Percentiles rank a stretch among this genome's conserved stretches.
phyloP scores from a whole-genome alignment of 1,284 basidiomycete species.

The Inonotus obliquus region DNA sequence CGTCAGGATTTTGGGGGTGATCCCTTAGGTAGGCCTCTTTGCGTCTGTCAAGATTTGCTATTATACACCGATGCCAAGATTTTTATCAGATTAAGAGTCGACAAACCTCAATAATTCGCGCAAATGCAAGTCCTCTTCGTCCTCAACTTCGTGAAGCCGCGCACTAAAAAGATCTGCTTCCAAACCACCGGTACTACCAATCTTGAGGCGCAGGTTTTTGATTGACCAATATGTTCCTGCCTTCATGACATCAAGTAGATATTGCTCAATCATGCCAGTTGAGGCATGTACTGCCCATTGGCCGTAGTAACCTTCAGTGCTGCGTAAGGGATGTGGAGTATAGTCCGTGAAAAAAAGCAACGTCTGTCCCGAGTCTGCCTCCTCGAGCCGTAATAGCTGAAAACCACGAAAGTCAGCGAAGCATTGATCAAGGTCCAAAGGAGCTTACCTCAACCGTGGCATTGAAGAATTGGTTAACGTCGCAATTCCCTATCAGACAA shows the following conservation, averaged over 20 bases:
- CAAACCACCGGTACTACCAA: constrained; percentile 3
- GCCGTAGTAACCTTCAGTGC: constrained; percentile 8
- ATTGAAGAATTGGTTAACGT: constrained; percentile 15
- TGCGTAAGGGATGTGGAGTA: constrained; percentile 8
- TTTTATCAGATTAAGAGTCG: not conserved
- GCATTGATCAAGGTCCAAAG: not conserved
- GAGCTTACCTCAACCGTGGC: constrained; percentile 16
- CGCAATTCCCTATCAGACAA: constrained; percentile 9
- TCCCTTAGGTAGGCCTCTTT: constrained; percentile 30
- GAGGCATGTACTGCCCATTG: constrained; percentile 10
- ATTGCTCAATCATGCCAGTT: constrained; percentile 2
- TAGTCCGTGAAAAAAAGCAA: constrained; percentile 16
- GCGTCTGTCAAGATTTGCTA: constrained; percentile 38
- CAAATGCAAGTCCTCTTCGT: constrained; percentile 38
- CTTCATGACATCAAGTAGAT: constrained; percentile 5
- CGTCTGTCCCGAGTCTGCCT: constrained; percentile 4
- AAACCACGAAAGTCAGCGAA: not conserved
- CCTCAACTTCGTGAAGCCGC: constrained; percentile 30
- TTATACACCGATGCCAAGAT: not conserved
- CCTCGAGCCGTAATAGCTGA: constrained; percentile 7
- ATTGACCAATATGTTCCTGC: constrained; percentile 13
- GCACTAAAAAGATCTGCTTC: constrained; percentile 14
- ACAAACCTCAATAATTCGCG: constrained; percentile 50
- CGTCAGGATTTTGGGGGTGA: not conserved
- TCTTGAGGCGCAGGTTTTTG: constrained; percentile 15